Evolutionary conservation across 2,329 filamentous ascomycete genomes (phyloP).

Genomic region (Aspergillus viridinutans): DNA sequence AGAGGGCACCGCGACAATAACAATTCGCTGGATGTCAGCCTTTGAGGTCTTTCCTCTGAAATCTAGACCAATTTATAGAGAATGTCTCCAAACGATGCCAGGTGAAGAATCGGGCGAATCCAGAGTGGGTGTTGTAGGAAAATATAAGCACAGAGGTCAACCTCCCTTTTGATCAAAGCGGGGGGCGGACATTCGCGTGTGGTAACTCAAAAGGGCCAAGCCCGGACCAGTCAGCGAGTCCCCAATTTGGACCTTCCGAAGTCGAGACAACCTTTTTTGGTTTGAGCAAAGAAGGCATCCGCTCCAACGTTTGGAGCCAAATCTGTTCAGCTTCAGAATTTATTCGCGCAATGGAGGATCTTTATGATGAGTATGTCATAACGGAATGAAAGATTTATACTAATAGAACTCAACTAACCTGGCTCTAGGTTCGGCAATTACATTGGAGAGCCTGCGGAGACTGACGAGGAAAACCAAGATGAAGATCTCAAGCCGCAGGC

Average conservation of each 20-base stretch:
- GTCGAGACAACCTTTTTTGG: background rate
- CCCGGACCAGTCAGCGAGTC: conserved; percentile 1
- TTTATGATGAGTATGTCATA: conserved; percentile 79
- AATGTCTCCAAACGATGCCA: background rate
- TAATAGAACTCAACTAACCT: conserved; percentile 9
- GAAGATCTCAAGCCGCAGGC: conserved; percentile 71
- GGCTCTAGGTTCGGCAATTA: conserved; percentile 84
- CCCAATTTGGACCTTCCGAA: background rate
- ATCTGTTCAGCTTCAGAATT: conserved; percentile 10
- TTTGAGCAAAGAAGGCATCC: conserved; percentile 14
- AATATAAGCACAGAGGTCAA: background rate
- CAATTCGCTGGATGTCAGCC: background rate
- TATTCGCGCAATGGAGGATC: conserved; percentile 70
- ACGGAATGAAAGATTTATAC: background rate
- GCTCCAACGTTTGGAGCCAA: conserved; percentile 4
- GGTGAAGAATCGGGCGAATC: background rate
- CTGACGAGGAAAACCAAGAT: conserved; percentile 77
- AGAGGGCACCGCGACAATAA: background rate
- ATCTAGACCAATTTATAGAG: background rate
- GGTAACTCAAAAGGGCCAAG: conserved; percentile 1
- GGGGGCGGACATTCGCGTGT: too few relatives aligned
- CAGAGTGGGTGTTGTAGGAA: background rate
- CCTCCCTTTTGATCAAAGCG: background rate
- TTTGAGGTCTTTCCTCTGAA: background rate
- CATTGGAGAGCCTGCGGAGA: conserved; percentile 87